Base-by-base conservation (phyloP, 129 eudicot genomes). In the Chrysanthemum seticuspe region DNA sequence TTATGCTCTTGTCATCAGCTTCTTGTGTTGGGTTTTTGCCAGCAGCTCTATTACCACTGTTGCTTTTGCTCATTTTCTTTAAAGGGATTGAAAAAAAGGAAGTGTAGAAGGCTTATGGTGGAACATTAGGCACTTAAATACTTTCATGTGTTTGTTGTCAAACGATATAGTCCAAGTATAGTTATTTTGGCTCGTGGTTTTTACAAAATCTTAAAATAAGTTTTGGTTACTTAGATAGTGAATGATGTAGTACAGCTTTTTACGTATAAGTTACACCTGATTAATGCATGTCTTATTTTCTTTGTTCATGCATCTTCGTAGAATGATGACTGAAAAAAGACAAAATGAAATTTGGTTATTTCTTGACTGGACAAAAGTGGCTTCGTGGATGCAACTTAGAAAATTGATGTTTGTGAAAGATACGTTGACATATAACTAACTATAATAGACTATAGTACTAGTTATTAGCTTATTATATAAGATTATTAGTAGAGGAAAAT, bases 351-450 rank as follows among this genome's bases (percentile, higher is more conserved):
- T 27, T 71, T 56, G 29, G 74, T 55, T 78, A 23, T 10, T 55
- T 65, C 3, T 72, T 78, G 82, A 78, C 68, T 56, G 12, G 60
- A 71, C 78, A 78, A 19, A 65, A 55, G 68, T 72, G 62, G 68
- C 62, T 78, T 78, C 82, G 73, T 5, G 78, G 82, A 78, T 78
- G 78, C 45, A 72, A 72, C 73, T 29, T 29, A 50, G 58, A 78
- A 25, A 78, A 78, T 72, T 62, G 78, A 78, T 44, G 58, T 54
- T 55, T 78, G 15, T 71, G 68, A 64, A 23, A 23, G 61, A 71
- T 62, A 70, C 25, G 82, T 78, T 58, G 73, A 78, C 73, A 51
- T 51, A 50, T 8, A 65, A 4, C 11, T 67, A 62, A 13, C 2
- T 48, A 21, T 0, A 21, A 13, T 3, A 29, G 31, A 27, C 31